These are phyloP conservation scores for Senna siamea DNA, from an alignment of 306 rosid species.

Conservation along the genomic window DNA sequence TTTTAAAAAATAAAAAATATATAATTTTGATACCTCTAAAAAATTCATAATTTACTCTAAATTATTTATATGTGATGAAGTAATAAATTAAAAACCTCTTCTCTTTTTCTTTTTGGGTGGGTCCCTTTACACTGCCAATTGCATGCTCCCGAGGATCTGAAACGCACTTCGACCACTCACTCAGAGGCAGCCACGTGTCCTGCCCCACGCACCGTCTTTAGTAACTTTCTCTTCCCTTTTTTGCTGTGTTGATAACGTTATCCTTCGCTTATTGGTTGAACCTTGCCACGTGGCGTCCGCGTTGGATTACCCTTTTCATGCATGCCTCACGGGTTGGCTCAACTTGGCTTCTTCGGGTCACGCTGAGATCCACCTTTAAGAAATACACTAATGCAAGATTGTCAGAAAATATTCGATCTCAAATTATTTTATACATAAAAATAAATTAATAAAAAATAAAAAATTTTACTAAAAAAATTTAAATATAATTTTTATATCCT, in stretches of 20 bases:
- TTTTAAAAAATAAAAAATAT: too few relatives aligned
- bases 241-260: constrained; percentile 55
- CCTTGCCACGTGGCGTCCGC: constrained; percentile 40
- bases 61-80: too few relatives aligned
- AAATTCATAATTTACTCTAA: too few relatives aligned
- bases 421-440: too few relatives aligned
- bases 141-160: constrained; percentile 5
- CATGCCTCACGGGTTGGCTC: constrained; percentile 8
- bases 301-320: constrained; percentile 38
- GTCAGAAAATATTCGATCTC: too few relatives aligned
- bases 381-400: neutral
- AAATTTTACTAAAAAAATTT: too few relatives aligned
- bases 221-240: neutral
- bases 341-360: neutral
- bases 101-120: neutral
- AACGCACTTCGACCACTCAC: neutral
- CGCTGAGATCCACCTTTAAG: neutral
- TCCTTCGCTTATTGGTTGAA: constrained; percentile 56
- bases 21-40: too few relatives aligned
- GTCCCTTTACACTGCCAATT: constrained; percentile 31
- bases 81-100: too few relatives aligned
- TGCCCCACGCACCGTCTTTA: neutral
- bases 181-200: constrained; percentile 26
- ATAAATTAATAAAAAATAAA: too few relatives aligned
- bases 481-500: too few relatives aligned